Base-by-base conservation (phyloP, 202 grass and related monocot species). In the Zoysia matrella region DNA sequence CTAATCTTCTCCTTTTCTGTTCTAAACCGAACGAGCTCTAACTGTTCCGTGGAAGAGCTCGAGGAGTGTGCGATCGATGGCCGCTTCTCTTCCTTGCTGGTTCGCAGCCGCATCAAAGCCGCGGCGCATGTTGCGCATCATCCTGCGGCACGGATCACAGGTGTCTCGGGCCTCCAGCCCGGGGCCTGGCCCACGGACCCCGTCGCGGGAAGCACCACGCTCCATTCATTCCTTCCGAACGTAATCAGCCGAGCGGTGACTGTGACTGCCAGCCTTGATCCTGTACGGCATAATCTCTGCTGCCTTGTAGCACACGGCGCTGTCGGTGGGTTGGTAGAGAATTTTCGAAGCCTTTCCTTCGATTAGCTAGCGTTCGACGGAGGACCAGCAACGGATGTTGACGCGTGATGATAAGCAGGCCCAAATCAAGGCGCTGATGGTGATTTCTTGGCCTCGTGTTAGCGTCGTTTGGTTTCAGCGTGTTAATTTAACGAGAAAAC, bases 81-180 rank as follows among this genome's bases (percentile, higher is more conserved):
- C 22, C 22, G 22, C 22, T 30, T 53, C 61, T 22, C 4, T n/a
- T 14, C 36, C 16, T 10, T 36, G 4, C 11, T 44, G 11, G 36
- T 47, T 30, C 22, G 22, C 22, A 3, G 15, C 48, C 36, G 30
- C 60, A 51, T 65, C 14, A 64, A 77, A 4, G 74, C 75, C 40
- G 60, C 47, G 74, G 22, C 60, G 58, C 45, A 65, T 51, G 60
- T 43, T 65, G 8, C 47, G 60, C 74, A 41, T 10, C 74, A 36
- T 65, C 47, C n/a, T n/a, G 43, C 11, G 56, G 58, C 60, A 49
- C 51, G 50, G 40, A 72, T 73, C 71, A 73, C 73, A 76, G 48
- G 36, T 44, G 61, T 78, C 75, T 53, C 75, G 61, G 61, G 16
- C 16, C 0, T 9, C 16, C 30, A 61, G 16, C 11, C 30, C 6